Evolutionary conservation across 169 alveolate genomes (phyloP).

Genomic region (Eimeria praecox): DNA sequence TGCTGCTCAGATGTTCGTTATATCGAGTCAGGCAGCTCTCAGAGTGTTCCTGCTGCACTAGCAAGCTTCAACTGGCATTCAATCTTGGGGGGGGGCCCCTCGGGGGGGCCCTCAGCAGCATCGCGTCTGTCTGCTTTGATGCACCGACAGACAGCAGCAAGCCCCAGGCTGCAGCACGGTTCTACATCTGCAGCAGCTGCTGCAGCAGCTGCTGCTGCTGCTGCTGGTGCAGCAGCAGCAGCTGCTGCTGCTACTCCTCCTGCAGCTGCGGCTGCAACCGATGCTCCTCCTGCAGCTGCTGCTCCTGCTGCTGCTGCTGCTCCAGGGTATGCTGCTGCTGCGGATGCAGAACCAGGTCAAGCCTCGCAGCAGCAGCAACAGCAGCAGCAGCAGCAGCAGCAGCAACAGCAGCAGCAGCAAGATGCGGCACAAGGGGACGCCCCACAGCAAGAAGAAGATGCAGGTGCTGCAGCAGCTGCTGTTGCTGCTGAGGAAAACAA

Average conservation of each 20-base stretch:
- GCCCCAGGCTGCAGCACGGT: constrained; percentile 11
- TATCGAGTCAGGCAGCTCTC: constrained; percentile 11
- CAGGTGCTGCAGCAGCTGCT: background rate
- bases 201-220: constrained; percentile 12
- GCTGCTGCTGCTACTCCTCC: background rate
- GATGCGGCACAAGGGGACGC: background rate
- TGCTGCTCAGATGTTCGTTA: constrained; percentile 6
- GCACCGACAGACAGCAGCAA: constrained; percentile 50
- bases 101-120: constrained; percentile 33
- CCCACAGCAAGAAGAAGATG: background rate
- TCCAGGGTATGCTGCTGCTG: background rate
- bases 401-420: background rate
- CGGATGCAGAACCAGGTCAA: background rate
- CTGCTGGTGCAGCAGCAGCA: background rate
- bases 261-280: background rate
- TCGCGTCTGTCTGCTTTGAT: background rate
- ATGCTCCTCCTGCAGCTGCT: background rate
- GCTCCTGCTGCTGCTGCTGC: constrained; percentile 14
- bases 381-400: background rate
- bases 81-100: constrained; percentile 4
- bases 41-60: background rate
- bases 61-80: constrained; percentile 45
- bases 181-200: background rate
- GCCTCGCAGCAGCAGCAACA: background rate
- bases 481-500: background rate